Percentiles rank a stretch among this genome's conserved stretches.
These are phyloP conservation scores for Cryptosporidium bovis DNA, from an alignment of 169 alveolate genomes.

Conservation along the genomic window DNA sequence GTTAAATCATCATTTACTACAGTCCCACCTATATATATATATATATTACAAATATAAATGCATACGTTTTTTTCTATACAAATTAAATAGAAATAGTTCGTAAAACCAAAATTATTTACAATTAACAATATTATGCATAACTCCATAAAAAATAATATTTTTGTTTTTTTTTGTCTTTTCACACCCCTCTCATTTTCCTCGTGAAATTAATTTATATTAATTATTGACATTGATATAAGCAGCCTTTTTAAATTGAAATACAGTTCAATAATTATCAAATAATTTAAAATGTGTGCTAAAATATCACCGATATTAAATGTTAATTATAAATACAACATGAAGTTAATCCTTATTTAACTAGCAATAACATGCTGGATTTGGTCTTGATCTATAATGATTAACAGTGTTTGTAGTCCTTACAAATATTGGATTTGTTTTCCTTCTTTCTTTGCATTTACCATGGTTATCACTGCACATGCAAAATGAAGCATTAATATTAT, in stretches of 20 bases:
- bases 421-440: constrained; percentile 26
- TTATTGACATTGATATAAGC: too few relatives aligned
- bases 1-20: too few relatives aligned
- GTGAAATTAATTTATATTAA: too few relatives aligned
- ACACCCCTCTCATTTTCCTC: background rate
- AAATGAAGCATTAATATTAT: background rate
- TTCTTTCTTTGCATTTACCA: background rate
- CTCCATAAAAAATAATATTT: background rate
- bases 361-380: constrained; percentile 64
- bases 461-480: constrained; percentile 10
- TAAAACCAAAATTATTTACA: background rate
- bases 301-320: background rate
- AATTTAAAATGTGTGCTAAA: too few relatives aligned
- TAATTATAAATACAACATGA: background rate
- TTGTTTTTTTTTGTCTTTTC: background rate
- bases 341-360: background rate
- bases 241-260: too few relatives aligned
- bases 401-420: constrained; percentile 57
- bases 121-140: background rate
- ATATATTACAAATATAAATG: too few relatives aligned
- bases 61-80: too few relatives aligned
- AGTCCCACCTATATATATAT: too few relatives aligned
- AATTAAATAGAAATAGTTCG: too few relatives aligned
- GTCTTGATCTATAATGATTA: constrained; percentile 43
- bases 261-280: too few relatives aligned